A percentile compares a stretch with the other conserved stretches of the same genome.
Conservation (phyloP, 805 yeast genomes). For the Starmerella bombicola region DNA sequence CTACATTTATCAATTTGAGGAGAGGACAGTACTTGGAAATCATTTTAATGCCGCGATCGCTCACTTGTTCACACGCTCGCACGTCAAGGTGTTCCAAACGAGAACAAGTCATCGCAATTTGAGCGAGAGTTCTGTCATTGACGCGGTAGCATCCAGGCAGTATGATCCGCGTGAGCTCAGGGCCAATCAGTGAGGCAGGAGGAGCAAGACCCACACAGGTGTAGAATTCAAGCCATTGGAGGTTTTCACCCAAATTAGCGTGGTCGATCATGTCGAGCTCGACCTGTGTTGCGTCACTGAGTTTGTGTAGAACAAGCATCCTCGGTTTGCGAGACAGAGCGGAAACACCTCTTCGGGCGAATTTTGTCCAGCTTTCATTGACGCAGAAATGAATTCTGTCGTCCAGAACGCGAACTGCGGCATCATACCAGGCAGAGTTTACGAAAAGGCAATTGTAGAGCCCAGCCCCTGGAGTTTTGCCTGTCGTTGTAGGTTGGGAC, state of each 20-base stretch:
- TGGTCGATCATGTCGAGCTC: slow-evolving; percentile 40
- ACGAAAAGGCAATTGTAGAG: slow-evolving; percentile 56
- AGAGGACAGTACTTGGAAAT: slow-evolving; percentile 48
- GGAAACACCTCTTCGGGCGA: slow-evolving; percentile 24
- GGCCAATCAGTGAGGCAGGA: slow-evolving; percentile 35
- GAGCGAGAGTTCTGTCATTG: slow-evolving; percentile 45
- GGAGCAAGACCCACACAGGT: slow-evolving; percentile 69
- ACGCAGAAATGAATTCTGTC: slow-evolving; percentile 44
- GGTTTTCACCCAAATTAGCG: slow-evolving; percentile 34
- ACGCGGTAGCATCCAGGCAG: slow-evolving; percentile 61
- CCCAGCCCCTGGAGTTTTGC: slow-evolving; percentile 22
- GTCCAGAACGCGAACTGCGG: slow-evolving; percentile 44
- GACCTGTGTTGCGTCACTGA: slow-evolving; percentile 41
- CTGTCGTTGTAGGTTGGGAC: slow-evolving; percentile 11
- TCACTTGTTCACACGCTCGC: slow-evolving; percentile 68
- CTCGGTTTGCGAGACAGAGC: slow-evolving; percentile 23
- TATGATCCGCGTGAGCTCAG: slow-evolving; percentile 35
- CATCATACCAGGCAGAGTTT: slow-evolving; percentile 49
- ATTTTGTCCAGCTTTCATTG: slow-evolving; percentile 36
- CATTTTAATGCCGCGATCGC: slow-evolving; percentile 64
- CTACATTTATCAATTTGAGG: slow-evolving; percentile 56
- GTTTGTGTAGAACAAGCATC: slow-evolving; percentile 55
- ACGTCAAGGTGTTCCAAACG: slow-evolving; percentile 55
- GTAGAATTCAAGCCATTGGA: slow-evolving; percentile 66
- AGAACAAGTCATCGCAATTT: slow-evolving; percentile 45